phyloP scores from a whole-genome alignment of 2,329 filamentous ascomycete species.

The Celoporthe dispersa region DNA sequence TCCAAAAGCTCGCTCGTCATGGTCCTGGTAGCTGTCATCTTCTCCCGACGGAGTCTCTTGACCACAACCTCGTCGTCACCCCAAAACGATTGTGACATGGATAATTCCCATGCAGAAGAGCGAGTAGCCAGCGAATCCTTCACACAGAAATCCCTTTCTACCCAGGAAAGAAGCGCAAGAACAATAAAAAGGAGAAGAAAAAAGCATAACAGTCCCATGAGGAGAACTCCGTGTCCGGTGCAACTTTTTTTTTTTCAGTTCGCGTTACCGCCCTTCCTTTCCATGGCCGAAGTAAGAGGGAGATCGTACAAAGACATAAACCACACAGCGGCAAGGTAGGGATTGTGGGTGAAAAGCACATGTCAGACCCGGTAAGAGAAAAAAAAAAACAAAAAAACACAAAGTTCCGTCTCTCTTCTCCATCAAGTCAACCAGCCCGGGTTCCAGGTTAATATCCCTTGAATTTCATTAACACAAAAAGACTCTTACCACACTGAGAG shows the following conservation, averaged over 20 bases:
- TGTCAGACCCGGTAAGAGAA: conserved; percentile 18
- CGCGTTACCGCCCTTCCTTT: conserved; percentile 20
- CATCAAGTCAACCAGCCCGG: conserved; percentile 8
- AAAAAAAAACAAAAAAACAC: conserved; percentile 13
- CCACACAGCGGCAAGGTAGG: conserved; percentile 17
- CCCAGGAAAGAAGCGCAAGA: conserved; percentile 13
- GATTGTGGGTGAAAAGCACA: conserved; percentile 16
- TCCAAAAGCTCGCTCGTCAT: background rate
- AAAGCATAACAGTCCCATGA: conserved; percentile 7
- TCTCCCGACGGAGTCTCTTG: background rate
- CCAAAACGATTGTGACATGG: conserved; percentile 6
- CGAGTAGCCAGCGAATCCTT: background rate
- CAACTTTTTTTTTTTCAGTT: conserved; percentile 10
- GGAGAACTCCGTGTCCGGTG: conserved; percentile 11
- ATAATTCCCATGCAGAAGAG: background rate
- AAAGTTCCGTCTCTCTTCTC: conserved; percentile 3
- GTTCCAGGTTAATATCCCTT: conserved; percentile 13
- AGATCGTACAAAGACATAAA: conserved; percentile 19
- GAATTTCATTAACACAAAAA: conserved; percentile 18
- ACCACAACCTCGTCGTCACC: background rate
- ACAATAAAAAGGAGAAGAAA: background rate
- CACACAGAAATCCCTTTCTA: conserved; percentile 8
- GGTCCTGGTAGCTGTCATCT: background rate
- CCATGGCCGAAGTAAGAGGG: conserved; percentile 22
- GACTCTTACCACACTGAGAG: conserved; percentile 11